A percentile compares a stretch with the other conserved stretches of the same genome.
phyloP scores from a whole-genome alignment of 306 rosid species.

The Benincasa hispida region DNA sequence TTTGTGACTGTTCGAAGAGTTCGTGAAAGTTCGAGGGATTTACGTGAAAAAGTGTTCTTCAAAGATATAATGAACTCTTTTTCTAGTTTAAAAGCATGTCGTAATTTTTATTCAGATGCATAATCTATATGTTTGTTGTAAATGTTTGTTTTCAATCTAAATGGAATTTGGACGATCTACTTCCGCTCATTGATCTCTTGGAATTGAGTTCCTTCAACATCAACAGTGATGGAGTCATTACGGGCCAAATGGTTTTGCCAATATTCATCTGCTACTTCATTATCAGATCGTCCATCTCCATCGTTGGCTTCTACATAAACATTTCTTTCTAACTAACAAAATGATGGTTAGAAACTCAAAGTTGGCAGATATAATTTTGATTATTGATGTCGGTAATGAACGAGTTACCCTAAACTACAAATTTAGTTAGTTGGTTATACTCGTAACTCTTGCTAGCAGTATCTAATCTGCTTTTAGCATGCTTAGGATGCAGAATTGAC shows the following conservation, averaged over 20 bases:
- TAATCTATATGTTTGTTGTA: no score
- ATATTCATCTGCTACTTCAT: constrained; percentile 86
- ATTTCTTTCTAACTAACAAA: no score
- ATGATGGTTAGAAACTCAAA: neutral
- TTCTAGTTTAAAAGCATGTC: no score
- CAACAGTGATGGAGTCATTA: constrained; percentile 92
- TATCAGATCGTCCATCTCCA: constrained; percentile 68
- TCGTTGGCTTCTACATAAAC: constrained; percentile 84
- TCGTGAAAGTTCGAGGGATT: no score
- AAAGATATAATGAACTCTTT: no score
- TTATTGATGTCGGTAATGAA: neutral
- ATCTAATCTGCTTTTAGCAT: neutral
- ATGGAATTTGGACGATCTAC: no score
- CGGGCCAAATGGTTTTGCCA: constrained; percentile 96
- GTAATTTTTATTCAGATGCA: no score
- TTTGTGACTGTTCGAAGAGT: no score
- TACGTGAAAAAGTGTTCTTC: no score
- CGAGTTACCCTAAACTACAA: neutral
- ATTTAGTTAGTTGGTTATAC: neutral
- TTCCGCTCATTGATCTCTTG: no score
- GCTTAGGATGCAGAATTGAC: neutral
- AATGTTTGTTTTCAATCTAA: no score
- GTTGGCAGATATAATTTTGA: neutral
- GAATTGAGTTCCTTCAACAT: no score
- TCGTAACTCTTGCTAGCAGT: neutral